Conservation (phyloP, 495 filamentous ascomycete genomes). For the Lasiosphaeria miniovina region DNA sequence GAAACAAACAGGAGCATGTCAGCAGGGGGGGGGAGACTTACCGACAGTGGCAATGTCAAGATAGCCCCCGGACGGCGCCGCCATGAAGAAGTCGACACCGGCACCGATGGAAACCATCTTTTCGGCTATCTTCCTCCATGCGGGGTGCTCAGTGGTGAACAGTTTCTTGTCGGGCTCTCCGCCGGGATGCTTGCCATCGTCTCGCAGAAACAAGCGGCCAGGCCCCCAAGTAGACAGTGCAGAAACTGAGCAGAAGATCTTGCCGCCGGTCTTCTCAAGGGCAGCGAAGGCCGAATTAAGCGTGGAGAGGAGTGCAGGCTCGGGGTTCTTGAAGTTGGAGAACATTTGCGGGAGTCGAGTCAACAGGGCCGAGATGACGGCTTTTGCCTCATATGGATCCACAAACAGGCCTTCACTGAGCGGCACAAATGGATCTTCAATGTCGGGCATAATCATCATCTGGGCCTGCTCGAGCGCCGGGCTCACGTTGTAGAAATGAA, state of each 20-base stretch:
- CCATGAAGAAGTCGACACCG: slow-evolving; percentile 91
- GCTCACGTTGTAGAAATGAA: slow-evolving; percentile 96
- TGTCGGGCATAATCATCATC: slow-evolving; percentile 98
- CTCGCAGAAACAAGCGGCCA: slow-evolving; percentile 74
- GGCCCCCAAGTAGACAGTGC: slow-evolving; percentile 89
- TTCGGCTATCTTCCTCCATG: slow-evolving; percentile 75
- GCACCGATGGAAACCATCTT: slow-evolving; percentile 87
- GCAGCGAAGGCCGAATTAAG: slow-evolving; percentile 78
- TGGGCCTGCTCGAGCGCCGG: slow-evolving; percentile 80
- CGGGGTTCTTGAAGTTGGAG: slow-evolving; percentile 78
- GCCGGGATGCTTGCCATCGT: slow-evolving; percentile 80
- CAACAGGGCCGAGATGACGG: slow-evolving; percentile 81
- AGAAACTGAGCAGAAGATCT: slow-evolving; percentile 82
- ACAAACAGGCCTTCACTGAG: slow-evolving; percentile 90
- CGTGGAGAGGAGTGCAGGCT: slow-evolving; percentile 80
- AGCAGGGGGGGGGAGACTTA: slow-evolving; percentile 39
- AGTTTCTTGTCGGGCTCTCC: slow-evolving; percentile 92
- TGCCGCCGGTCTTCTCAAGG: slow-evolving; percentile 82
- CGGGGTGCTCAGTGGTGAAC: slow-evolving; percentile 82
- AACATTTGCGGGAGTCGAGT: slow-evolving; percentile 79
- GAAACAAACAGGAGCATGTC: neutral
- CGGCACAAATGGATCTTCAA: slow-evolving; percentile 96
- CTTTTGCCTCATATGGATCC: slow-evolving; percentile 89
- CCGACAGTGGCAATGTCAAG: slow-evolving; percentile 93
- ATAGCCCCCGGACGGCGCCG: slow-evolving; percentile 82